Conservation (phyloP, 768 basidiomycete species). For the Phylloporus sp. region DNA sequence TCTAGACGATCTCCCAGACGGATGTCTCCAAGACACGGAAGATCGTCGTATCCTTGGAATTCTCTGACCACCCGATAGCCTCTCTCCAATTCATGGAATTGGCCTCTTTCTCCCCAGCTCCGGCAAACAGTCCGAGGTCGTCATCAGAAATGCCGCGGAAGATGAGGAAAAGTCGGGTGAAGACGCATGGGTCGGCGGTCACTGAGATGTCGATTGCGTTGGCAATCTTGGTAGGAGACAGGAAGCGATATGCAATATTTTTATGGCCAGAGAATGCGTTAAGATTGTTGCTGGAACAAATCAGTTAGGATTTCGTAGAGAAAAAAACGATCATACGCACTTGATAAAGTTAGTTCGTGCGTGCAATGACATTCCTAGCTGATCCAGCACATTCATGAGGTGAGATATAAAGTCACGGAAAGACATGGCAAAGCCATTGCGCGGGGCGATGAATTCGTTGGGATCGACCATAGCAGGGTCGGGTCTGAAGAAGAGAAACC, state of each 20-base stretch:
- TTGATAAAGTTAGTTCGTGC: constrained; percentile 80
- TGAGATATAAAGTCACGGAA: constrained; percentile 77
- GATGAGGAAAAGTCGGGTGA: constrained; percentile 82
- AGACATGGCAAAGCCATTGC: constrained; percentile 83
- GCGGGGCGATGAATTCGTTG: constrained; percentile 69
- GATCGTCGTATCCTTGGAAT: constrained; percentile 64
- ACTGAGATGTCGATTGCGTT: constrained; percentile 85
- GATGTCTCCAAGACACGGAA: constrained; percentile 81
- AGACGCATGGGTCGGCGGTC: constrained; percentile 74
- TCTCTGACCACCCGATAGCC: constrained; percentile 74
- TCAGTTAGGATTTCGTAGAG: constrained; percentile 1
- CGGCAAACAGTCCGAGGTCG: constrained; percentile 67
- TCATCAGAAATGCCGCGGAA: constrained; percentile 80
- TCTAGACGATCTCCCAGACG: constrained; percentile 62
- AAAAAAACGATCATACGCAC: constrained; percentile 37
- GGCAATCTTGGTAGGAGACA: constrained; percentile 72
- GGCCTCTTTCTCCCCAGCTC: constrained; percentile 83
- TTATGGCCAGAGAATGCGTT: constrained; percentile 69
- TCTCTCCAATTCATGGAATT: constrained; percentile 78
- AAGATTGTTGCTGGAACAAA: constrained; percentile 59
- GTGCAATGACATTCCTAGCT: constrained; percentile 77
- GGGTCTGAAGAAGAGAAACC: constrained; percentile 46
- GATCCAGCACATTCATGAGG: constrained; percentile 75
- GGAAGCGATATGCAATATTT: constrained; percentile 88
- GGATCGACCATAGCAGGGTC: constrained; percentile 75